These are phyloP conservation scores for Candida railenensis DNA, from an alignment of 805 yeast species.

Conservation along the genomic window DNA sequence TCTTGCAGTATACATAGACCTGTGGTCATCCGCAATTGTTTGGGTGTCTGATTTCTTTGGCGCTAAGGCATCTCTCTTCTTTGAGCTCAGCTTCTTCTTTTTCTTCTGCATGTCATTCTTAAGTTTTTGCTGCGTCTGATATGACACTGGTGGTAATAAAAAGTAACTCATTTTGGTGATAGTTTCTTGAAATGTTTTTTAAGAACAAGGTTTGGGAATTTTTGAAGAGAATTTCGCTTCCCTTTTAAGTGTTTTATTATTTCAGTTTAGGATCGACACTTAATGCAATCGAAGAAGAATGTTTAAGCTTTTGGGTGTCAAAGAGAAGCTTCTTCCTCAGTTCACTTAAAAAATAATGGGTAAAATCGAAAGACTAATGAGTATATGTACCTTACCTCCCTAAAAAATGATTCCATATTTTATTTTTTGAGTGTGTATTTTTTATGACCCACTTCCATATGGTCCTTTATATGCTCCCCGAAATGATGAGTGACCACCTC, in stretches of 20 bases:
- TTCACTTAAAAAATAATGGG: not conserved
- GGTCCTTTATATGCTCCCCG: too few species aligned
- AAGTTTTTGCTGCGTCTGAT: slow-evolving; percentile 16
- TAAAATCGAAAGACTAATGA: not conserved
- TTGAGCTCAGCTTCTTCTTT: slow-evolving; percentile 3
- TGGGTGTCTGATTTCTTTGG: not conserved
- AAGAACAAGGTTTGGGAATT: too few species aligned
- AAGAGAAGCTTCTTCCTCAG: not conserved
- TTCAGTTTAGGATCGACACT: not conserved
- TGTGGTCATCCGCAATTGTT: not conserved
- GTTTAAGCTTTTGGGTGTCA: not conserved
- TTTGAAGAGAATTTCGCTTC: not conserved
- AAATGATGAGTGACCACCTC: too few species aligned
- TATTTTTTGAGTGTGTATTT: too few species aligned
- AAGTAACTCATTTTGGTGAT: slow-evolving; percentile 14
- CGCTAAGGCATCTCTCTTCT: not conserved
- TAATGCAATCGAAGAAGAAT: not conserved
- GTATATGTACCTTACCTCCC: not conserved
- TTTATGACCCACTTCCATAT: too few species aligned
- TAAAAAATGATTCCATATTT: not conserved
- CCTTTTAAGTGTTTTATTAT: not conserved
- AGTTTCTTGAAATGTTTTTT: too few species aligned
- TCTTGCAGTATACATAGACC: not conserved
- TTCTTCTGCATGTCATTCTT: slow-evolving; percentile 13
- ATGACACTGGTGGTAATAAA: slow-evolving; percentile 15